Conservation (phyloP, 1,284 basidiomycete genomes). For the Cystobasidium slooffiae region DNA sequence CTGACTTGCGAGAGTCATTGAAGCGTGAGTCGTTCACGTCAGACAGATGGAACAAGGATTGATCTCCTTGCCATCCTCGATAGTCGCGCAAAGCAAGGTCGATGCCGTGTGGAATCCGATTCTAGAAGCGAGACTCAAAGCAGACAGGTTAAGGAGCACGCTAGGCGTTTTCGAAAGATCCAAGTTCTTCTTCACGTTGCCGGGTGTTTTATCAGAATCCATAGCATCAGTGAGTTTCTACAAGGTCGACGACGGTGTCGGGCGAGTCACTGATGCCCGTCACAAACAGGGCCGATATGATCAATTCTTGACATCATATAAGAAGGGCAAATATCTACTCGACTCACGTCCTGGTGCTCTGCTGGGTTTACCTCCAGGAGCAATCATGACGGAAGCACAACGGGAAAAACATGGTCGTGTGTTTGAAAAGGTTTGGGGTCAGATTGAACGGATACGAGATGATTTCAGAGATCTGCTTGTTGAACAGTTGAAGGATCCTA, state of each 20-base stretch:
- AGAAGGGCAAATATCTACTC: constrained; percentile 90
- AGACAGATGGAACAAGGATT: not conserved
- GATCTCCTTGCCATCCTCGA: constrained; percentile 25
- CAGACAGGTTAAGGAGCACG: constrained; percentile 87
- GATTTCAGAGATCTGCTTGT: constrained; percentile 85
- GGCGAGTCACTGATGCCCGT: not conserved
- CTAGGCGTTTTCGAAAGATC: constrained; percentile 94
- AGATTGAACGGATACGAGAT: constrained; percentile 90
- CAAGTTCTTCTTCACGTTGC: constrained; percentile 98
- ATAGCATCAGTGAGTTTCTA: constrained; percentile 73
- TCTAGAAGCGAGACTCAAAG: constrained; percentile 92
- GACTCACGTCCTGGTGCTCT: constrained; percentile 84
- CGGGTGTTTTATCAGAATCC: constrained; percentile 85
- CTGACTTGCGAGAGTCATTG: constrained; percentile 77
- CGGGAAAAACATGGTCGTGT: constrained; percentile 83
- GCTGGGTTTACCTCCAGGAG: constrained; percentile 63
- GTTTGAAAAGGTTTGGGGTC: constrained; percentile 93
- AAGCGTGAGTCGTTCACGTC: constrained; percentile 66
- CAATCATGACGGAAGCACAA: constrained; percentile 57
- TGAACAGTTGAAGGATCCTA: constrained; percentile 75
- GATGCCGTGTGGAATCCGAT: constrained; percentile 96
- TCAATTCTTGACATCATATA: constrained; percentile 91
- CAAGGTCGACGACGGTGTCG: not conserved
- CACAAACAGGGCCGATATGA: constrained; percentile 81
- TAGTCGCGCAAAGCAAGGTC: constrained; percentile 72